Conservation (phyloP, 805 yeast species). For the Ogataea trehalophila region DNA sequence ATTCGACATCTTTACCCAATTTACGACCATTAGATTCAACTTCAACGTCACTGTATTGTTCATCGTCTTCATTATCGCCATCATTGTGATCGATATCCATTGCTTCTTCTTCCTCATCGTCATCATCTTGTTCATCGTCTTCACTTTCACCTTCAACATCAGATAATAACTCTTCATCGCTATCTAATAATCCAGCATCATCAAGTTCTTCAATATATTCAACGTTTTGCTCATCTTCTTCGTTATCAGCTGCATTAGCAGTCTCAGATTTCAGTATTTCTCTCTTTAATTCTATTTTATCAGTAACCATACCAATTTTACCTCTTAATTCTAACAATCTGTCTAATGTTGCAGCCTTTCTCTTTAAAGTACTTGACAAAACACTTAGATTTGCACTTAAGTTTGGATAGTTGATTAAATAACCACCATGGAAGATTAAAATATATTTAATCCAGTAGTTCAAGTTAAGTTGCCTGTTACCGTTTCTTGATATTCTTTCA, state of each 20-base stretch:
- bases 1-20: conserved; percentile 7
- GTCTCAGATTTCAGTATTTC: conserved; percentile 29
- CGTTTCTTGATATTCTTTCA: conserved; percentile 48
- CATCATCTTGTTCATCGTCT: conserved; percentile 20
- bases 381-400: conserved; percentile 38
- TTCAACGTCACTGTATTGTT: conserved; percentile 37
- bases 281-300: conserved; percentile 37
- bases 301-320: conserved; percentile 42
- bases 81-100: conserved; percentile 38
- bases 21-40: conserved; percentile 21
- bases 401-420: conserved; percentile 42
- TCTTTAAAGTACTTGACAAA: conserved; percentile 42
- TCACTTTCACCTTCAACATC: conserved; percentile 15
- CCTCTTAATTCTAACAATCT: conserved; percentile 48
- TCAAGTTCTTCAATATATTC: conserved; percentile 70
- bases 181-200: conserved; percentile 35
- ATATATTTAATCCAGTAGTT: conserved; percentile 56
- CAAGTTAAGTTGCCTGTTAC: conserved; percentile 44
- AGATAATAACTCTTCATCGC: conserved; percentile 20
- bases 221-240: conserved; percentile 46
- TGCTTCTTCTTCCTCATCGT: conserved; percentile 22
- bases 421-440: conserved; percentile 50
- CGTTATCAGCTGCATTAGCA: conserved; percentile 26
- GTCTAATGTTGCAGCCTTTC: conserved; percentile 45
- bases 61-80: conserved; percentile 49